These are phyloP conservation scores for Litchi chinensis DNA, from an alignment of 345 rosid genomes.

Conservation along the genomic window DNA sequence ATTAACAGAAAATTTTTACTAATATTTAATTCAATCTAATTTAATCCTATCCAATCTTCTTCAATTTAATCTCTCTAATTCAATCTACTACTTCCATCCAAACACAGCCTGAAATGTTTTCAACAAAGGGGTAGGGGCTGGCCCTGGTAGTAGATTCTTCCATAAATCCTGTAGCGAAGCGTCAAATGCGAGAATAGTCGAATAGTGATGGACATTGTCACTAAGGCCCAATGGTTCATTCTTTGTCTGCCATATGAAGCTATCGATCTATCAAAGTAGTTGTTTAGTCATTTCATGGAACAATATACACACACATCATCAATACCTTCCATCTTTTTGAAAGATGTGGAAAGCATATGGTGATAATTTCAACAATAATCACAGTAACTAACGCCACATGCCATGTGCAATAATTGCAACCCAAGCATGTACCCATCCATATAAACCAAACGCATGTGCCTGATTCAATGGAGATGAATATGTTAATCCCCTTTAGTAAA, in stretches of 20 bases:
- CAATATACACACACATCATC: not conserved
- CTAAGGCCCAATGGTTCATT: not conserved
- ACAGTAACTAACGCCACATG: not conserved
- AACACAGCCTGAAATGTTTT: too few species aligned
- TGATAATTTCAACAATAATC: not conserved
- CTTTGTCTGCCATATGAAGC: not conserved
- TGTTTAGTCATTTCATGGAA: constrained; percentile 12
- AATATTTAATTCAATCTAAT: too few species aligned
- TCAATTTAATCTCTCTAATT: too few species aligned
- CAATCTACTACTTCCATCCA: too few species aligned
- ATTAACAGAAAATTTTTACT: too few species aligned
- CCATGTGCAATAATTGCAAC: constrained; percentile 14
- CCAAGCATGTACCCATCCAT: not conserved
- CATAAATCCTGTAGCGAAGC: too few species aligned
- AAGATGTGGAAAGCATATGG: not conserved
- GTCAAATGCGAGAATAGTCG: not conserved
- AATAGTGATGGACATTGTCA: not conserved
- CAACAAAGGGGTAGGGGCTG: too few species aligned
- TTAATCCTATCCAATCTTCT: too few species aligned
- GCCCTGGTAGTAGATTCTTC: too few species aligned
- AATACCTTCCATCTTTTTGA: not conserved
- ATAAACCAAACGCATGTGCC: not conserved
- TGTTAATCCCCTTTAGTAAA: too few species aligned
- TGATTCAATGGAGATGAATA: too few species aligned
- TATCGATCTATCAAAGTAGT: not conserved